Evolutionary conservation across 2,329 filamentous ascomycete species (phyloP).

Genomic region (Xylariales sp.): DNA sequence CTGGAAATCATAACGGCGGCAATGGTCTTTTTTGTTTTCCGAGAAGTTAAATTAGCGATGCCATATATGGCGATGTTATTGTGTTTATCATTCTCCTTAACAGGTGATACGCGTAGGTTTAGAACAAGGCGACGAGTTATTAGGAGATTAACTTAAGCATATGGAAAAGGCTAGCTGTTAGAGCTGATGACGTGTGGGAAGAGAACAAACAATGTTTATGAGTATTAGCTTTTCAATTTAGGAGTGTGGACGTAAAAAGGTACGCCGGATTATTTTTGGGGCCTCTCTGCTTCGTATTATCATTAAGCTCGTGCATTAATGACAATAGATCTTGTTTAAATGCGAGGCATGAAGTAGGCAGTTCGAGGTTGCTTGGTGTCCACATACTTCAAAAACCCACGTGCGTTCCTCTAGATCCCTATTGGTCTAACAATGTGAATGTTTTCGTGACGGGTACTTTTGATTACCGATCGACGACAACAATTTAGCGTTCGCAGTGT

Average conservation of each 20-base stretch:
- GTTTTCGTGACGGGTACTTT: background rate
- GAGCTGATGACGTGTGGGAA: background rate
- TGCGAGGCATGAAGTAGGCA: conserved; percentile 18
- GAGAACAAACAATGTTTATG: background rate
- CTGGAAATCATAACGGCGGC: background rate
- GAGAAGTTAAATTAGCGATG: background rate
- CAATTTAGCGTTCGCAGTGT: background rate
- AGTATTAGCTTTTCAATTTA: background rate
- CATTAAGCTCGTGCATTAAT: conserved; percentile 8
- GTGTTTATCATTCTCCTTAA: background rate
- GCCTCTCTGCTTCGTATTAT: background rate
- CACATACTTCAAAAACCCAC: conserved; percentile 31
- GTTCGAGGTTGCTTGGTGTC: conserved; percentile 18
- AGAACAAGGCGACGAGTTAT: background rate
- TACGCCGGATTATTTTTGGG: background rate
- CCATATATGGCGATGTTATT: background rate
- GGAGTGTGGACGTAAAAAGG: background rate
- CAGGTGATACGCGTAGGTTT: background rate
- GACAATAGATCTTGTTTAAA: conserved; percentile 11
- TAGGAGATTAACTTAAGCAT: background rate
- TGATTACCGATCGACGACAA: conserved; percentile 6
- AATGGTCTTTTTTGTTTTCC: background rate
- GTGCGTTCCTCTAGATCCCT: conserved; percentile 18
- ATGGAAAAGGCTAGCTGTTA: background rate
- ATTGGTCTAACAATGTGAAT: conserved; percentile 26